Evolutionary conservation across 2,329 filamentous ascomycete genomes (phyloP).

Genomic region (Aspergillus ochraceus): DNA sequence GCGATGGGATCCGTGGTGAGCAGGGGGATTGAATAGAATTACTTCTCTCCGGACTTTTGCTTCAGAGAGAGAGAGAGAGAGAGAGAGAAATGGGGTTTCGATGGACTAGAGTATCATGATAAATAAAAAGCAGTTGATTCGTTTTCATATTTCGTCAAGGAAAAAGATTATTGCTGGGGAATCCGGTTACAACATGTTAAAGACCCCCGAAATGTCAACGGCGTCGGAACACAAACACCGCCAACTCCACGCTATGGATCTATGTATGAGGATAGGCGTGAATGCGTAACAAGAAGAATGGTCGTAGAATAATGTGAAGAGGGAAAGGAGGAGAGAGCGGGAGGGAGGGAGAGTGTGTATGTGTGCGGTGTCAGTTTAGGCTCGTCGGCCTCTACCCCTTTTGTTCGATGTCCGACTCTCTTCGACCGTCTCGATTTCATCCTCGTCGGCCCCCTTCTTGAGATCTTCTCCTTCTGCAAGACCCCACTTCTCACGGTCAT

Average conservation of each 20-base stretch:
- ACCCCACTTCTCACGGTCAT: conserved; percentile 62
- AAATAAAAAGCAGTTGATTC: not conserved
- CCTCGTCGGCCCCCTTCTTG: conserved; percentile 61
- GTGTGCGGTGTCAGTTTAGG: conserved; percentile 17
- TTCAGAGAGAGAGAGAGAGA: no score
- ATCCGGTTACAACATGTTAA: not conserved
- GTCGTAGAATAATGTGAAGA: conserved; percentile 1
- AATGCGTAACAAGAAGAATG: conserved; percentile 4
- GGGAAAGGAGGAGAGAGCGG: conserved; percentile 3
- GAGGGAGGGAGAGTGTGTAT: conserved; percentile 1
- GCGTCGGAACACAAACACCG: conserved; percentile 19
- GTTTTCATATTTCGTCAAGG: not conserved
- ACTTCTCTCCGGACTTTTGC: not conserved
- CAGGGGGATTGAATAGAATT: not conserved
- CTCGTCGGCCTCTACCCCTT: conserved; percentile 40
- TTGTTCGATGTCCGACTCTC: conserved; percentile 41
- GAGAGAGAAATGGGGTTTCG: no score
- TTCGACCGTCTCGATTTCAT: conserved; percentile 57
- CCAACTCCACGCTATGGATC: conserved; percentile 34
- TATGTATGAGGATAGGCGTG: conserved; percentile 6
- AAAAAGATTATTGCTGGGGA: not conserved
- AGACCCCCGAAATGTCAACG: not conserved
- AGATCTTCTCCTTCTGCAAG: conserved; percentile 55
- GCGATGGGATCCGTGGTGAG: not conserved
- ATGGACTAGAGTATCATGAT: not conserved